A percentile compares a stretch with the other conserved stretches of the same genome.
Evolutionary conservation across 2,329 filamentous ascomycete species (phyloP).

Genomic region (Claviceps maximensis): DNA sequence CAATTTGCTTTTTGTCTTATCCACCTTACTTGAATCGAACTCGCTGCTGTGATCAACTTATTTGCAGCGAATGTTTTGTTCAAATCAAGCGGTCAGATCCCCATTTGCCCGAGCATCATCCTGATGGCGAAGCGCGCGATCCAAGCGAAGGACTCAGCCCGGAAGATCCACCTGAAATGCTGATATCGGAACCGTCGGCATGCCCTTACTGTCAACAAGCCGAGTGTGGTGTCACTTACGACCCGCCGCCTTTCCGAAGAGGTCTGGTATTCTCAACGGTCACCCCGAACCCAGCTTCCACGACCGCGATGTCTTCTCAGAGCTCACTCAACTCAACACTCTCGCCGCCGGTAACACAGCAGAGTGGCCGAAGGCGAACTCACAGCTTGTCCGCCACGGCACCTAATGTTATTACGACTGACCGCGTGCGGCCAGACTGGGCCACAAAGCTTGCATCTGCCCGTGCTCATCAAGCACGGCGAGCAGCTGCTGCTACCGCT

Average conservation of each 20-base stretch:
- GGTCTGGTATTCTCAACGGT: constrained; percentile 57
- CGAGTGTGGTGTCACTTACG: constrained; percentile 94
- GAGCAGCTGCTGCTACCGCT: constrained; percentile 86
- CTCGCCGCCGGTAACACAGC: constrained; percentile 26
- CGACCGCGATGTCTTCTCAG: constrained; percentile 73
- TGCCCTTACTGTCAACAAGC: constrained; percentile 93
- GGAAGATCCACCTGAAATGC: constrained; percentile 44
- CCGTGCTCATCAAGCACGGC: constrained; percentile 68
- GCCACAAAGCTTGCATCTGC: constrained; percentile 76
- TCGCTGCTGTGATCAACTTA: constrained; percentile 86
- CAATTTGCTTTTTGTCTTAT: constrained; percentile 93
- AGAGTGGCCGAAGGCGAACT: constrained; percentile 30
- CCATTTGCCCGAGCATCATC: constrained; percentile 69
- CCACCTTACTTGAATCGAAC: constrained; percentile 90
- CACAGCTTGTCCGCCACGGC: constrained; percentile 67
- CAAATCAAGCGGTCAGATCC: constrained; percentile 94
- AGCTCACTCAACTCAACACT: constrained; percentile 58
- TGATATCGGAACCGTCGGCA: constrained; percentile 81
- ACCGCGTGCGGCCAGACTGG: constrained; percentile 89
- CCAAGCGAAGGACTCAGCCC: constrained; percentile 25
- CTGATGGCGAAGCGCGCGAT: constrained; percentile 27
- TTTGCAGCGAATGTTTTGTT: constrained; percentile 97
- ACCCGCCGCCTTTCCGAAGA: constrained; percentile 74
- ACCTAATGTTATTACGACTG: constrained; percentile 80
- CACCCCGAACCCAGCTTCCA: constrained; percentile 24